phyloP scores from a whole-genome alignment of 345 rosid species.

The Arabidopsis arenosa region DNA sequence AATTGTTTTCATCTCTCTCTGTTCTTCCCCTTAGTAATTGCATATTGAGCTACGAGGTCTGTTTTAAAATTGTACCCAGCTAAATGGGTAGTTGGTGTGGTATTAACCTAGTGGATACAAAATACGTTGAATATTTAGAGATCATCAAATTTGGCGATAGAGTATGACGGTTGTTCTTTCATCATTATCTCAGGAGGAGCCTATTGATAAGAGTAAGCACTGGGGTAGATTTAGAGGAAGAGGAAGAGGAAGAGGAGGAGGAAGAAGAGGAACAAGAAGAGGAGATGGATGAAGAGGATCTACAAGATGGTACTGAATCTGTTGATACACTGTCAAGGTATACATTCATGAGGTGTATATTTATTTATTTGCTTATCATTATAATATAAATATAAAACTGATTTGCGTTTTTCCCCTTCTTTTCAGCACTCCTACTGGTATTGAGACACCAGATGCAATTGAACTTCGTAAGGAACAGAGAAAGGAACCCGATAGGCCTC shows the following conservation, averaged over 20 bases:
- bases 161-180: slow-evolving; percentile 1
- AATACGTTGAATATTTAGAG: background rate
- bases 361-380: slow-evolving; percentile 18
- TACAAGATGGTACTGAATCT: slow-evolving; percentile 88
- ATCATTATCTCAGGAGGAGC: slow-evolving; percentile 77
- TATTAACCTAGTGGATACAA: background rate
- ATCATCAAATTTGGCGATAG: background rate
- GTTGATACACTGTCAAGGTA: slow-evolving; percentile 98
- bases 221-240: slow-evolving; percentile 99
- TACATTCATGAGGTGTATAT: slow-evolving; percentile 9
- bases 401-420: slow-evolving; percentile 7
- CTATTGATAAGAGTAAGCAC: slow-evolving; percentile 94
- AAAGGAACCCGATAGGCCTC: slow-evolving; percentile 95
- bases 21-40: background rate
- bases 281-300: slow-evolving; percentile 85
- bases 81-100: slow-evolving; percentile 8
- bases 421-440: slow-evolving; percentile 96
- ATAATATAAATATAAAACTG: slow-evolving; percentile 1
- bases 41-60: background rate
- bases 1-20: slow-evolving; percentile 19
- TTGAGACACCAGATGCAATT: slow-evolving; percentile 99
- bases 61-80: background rate
- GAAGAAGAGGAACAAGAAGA: slow-evolving; percentile 85
- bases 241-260: slow-evolving; percentile 69
- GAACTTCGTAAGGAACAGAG: slow-evolving; percentile 99